Evolutionary conservation across 169 alveolate genomes (phyloP).

Genomic region (Plasmodium gonderi): DNA sequence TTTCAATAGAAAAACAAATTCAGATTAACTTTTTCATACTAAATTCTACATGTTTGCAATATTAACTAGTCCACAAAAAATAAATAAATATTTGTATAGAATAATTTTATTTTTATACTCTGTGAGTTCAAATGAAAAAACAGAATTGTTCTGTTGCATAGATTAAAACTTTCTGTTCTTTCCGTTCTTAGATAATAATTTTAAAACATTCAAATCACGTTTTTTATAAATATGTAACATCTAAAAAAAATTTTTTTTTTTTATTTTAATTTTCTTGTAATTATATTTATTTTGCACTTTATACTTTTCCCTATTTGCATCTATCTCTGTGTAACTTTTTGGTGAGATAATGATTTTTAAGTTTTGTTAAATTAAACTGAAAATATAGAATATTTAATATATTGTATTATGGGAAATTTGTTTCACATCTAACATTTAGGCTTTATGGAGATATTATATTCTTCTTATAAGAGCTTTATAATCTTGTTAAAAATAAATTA

Average conservation of each 20-base stretch:
- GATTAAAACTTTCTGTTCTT: background rate
- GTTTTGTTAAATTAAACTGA: background rate
- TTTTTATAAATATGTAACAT: background rate
- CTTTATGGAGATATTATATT: background rate
- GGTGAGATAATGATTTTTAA: background rate
- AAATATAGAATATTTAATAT: background rate
- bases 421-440: background rate
- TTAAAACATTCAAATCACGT: background rate
- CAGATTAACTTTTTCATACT: background rate
- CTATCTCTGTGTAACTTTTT: background rate
- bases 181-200: background rate
- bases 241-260: background rate
- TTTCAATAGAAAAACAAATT: background rate
- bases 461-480: background rate
- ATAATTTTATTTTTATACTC: background rate
- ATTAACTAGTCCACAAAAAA: background rate
- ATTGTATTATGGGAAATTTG: background rate
- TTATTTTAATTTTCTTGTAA: background rate
- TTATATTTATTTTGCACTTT: background rate
- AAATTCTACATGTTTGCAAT: background rate
- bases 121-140: background rate
- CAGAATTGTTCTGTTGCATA: background rate
- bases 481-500: background rate
- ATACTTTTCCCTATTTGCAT: background rate
- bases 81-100: background rate